A percentile compares a stretch with the other conserved stretches of the same genome.
Conservation (phyloP, 495 filamentous ascomycete genomes). For the Hypoxylon perforatum region DNA sequence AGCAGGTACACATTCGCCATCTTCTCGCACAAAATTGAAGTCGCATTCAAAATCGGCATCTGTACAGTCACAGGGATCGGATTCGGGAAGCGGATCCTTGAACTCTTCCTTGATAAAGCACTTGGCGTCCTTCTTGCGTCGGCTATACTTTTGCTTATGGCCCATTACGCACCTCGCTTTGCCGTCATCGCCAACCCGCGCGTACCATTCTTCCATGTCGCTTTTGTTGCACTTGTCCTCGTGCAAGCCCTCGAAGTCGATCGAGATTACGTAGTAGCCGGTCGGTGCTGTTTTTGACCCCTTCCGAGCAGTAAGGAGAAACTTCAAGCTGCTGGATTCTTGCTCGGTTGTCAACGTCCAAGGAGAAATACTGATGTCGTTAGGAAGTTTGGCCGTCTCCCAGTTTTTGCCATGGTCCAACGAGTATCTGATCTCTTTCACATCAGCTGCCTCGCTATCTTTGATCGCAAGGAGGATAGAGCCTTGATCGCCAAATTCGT, state of each 20-base stretch:
- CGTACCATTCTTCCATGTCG: constrained; percentile 90
- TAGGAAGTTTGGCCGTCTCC: constrained; percentile 70
- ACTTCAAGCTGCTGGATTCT: constrained; percentile 91
- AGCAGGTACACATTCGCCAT: constrained; percentile 66
- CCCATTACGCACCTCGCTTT: constrained; percentile 94
- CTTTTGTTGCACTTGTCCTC: constrained; percentile 80
- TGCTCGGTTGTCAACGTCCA: constrained; percentile 82
- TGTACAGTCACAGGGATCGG: constrained; percentile 80
- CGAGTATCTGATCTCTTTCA: constrained; percentile 75
- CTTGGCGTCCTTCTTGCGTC: constrained; percentile 84
- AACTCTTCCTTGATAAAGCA: constrained; percentile 92
- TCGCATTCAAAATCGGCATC: constrained; percentile 93
- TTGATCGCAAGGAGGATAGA: constrained; percentile 84
- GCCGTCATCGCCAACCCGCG: constrained; percentile 80
- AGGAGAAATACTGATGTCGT: constrained; percentile 71
- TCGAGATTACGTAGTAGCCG: constrained; percentile 69
- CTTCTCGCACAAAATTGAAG: constrained; percentile 80
- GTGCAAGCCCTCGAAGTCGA: constrained; percentile 86
- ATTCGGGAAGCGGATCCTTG: constrained; percentile 72
- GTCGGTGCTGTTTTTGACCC: constrained; percentile 59
- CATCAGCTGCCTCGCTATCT: constrained; percentile 71
- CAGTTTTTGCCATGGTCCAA: constrained; percentile 87
- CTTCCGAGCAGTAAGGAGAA: constrained; percentile 69
- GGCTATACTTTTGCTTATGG: constrained; percentile 82
- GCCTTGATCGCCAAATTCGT: constrained; percentile 93